These are phyloP conservation scores for Epichloe sp. DNA, from an alignment of 2,329 filamentous ascomycete species.

Conservation along the genomic window DNA sequence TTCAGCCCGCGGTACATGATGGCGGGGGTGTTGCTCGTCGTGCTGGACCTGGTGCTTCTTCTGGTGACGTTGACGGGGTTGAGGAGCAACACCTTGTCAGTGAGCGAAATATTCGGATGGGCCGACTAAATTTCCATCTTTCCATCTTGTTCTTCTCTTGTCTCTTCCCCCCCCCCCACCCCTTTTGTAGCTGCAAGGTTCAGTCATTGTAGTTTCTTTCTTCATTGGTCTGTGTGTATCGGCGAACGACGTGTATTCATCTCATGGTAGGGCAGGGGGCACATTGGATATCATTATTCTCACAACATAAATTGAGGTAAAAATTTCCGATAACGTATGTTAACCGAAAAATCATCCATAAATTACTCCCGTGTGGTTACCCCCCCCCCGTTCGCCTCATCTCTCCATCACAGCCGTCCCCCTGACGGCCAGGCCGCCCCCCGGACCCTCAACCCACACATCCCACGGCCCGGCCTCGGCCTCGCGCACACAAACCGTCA, in stretches of 20 bases:
- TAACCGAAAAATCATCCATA: no score
- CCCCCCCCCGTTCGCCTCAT: background rate
- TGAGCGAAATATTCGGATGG: conserved; percentile 84
- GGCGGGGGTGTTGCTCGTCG: conserved; percentile 54
- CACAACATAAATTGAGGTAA: no score
- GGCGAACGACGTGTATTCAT: no score
- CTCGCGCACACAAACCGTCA: conserved; percentile 53
- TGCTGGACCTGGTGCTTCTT: conserved; percentile 65
- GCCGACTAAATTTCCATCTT: conserved; percentile 26
- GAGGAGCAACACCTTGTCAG: conserved; percentile 62
- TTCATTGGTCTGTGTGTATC: no score
- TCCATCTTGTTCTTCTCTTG: no score
- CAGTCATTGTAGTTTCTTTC: no score
- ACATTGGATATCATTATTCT: no score
- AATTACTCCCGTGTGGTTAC: no score
- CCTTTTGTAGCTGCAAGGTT: background rate
- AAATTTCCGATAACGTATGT: no score
- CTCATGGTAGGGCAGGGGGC: no score
- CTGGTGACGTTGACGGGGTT: conserved; percentile 60
- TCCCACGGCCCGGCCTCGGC: conserved; percentile 36
- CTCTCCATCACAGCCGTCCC: conserved; percentile 27
- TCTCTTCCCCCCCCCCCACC: no score
- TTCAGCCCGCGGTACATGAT: conserved; percentile 88
- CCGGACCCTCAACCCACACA: conserved; percentile 50
- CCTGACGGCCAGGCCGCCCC: conserved; percentile 48